These are phyloP conservation scores for Ganoderma lucidum DNA, from an alignment of 1,284 basidiomycete genomes.

Conservation along the genomic window DNA sequence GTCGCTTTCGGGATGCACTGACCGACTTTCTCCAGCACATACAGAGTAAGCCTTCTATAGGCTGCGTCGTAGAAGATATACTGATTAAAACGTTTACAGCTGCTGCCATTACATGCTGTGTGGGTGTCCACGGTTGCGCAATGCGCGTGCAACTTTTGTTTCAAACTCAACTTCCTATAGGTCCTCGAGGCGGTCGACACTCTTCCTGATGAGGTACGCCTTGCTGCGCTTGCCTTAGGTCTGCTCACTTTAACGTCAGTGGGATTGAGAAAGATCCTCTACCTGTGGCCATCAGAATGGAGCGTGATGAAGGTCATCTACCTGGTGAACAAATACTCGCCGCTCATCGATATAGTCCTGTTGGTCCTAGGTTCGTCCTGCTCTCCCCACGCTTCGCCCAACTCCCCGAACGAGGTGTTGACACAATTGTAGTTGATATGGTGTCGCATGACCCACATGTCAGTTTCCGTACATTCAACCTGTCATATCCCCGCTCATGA, in stretches of 20 bases:
- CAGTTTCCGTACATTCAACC: background rate
- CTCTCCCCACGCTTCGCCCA: background rate
- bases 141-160: background rate
- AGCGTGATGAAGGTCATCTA: conserved; percentile 10
- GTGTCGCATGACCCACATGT: background rate
- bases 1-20: background rate
- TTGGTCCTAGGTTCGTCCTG: background rate
- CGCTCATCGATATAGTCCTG: background rate
- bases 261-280: background rate
- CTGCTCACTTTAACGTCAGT: background rate
- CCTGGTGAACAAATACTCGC: conserved; percentile 7
- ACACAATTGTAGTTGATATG: background rate
- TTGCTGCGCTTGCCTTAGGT: no score
- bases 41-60: background rate
- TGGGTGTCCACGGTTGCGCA: no score
- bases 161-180: background rate
- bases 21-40: background rate
- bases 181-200: background rate
- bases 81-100: background rate
- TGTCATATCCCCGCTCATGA: background rate
- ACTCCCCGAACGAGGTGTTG: background rate
- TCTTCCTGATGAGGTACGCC: conserved; percentile 13
- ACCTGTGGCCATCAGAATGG: conserved; percentile 4
- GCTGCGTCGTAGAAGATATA: background rate
- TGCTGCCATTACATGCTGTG: conserved; percentile 3